Evolutionary conservation across 306 rosid genomes (phyloP).

Genomic region (Vigna unguiculata): DNA sequence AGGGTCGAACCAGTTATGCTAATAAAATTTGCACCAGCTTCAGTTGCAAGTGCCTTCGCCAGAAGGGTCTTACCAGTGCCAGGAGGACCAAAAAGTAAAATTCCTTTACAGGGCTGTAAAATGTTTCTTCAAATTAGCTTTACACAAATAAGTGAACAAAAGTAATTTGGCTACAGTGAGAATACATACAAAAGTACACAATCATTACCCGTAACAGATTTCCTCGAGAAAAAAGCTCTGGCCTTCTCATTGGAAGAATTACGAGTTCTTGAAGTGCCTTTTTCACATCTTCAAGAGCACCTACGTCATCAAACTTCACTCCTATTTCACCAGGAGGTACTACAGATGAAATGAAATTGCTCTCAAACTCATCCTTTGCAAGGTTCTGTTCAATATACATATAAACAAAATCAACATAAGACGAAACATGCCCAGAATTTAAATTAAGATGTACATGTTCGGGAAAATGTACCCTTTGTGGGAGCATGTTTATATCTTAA

Average conservation of each 20-base stretch:
- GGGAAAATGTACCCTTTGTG: conserved; percentile 2
- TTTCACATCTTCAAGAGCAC: conserved; percentile 97
- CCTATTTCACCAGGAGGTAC: conserved; percentile 98
- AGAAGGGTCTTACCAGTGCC: conserved; percentile 99
- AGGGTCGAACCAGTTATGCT: conserved; percentile 97
- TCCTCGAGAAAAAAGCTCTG: conserved; percentile 92
- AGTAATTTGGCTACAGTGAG: conserved; percentile 25
- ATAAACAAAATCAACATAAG: conserved; percentile 29
- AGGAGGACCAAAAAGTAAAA: conserved; percentile 98
- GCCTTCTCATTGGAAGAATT: conserved; percentile 97
- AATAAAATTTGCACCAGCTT: conserved; percentile 97
- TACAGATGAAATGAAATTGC: conserved; percentile 89
- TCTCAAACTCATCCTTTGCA: conserved; percentile 95
- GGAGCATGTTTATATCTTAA: neutral
- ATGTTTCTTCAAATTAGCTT: conserved; percentile 38
- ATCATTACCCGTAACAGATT: conserved; percentile 86
- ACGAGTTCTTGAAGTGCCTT: conserved; percentile 89
- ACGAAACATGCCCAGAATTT: conserved; percentile 9
- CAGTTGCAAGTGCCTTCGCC: conserved; percentile 98
- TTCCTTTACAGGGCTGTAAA: conserved; percentile 95
- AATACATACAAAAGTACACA: conserved; percentile 37
- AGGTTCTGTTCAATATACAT: conserved; percentile 66
- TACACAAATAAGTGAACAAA: conserved; percentile 31
- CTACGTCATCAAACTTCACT: conserved; percentile 92
- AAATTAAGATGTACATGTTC: neutral